phyloP scores from a whole-genome alignment of 2,329 filamentous ascomycete species.

The Grosmannia clavigera region DNA sequence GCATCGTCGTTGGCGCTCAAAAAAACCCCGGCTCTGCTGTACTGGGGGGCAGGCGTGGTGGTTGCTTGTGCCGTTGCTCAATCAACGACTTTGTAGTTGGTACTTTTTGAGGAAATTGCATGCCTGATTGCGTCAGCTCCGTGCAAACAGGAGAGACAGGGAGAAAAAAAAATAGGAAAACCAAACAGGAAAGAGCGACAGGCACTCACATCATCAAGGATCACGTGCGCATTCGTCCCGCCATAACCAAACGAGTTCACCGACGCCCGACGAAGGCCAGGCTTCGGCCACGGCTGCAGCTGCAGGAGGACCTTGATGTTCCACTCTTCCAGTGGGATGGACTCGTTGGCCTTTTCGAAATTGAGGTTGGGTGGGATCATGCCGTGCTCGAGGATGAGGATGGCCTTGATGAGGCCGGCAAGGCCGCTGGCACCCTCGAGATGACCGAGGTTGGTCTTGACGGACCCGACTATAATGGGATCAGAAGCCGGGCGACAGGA shows the following conservation, averaged over 20 bases:
- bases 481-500: not conserved
- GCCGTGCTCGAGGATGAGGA: conserved; percentile 18
- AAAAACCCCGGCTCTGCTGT: not conserved
- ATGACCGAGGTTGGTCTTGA: conserved; percentile 19
- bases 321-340: no score
- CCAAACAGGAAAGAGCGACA: no score
- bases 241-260: conserved; percentile 46
- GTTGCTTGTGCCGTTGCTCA: not conserved
- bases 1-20: not conserved
- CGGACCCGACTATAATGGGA: conserved; percentile 15
- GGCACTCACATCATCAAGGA: conserved; percentile 24
- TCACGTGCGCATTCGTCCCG: conserved; percentile 41
- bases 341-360: conserved; percentile 11
- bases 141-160: no score
- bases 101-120: not conserved
- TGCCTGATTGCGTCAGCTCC: not conserved
- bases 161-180: no score
- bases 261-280: not conserved
- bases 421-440: conserved; percentile 13
- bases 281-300: no score
- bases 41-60: not conserved
- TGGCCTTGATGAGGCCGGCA: conserved; percentile 20
- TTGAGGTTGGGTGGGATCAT: conserved; percentile 18
- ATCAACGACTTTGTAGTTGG: not conserved
- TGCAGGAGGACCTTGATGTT: not conserved